A percentile compares a stretch with the other conserved stretches of the same genome.
Evolutionary conservation across 108 stramenopile genomes (phyloP).

Genomic region (Skeletonema potamos): DNA sequence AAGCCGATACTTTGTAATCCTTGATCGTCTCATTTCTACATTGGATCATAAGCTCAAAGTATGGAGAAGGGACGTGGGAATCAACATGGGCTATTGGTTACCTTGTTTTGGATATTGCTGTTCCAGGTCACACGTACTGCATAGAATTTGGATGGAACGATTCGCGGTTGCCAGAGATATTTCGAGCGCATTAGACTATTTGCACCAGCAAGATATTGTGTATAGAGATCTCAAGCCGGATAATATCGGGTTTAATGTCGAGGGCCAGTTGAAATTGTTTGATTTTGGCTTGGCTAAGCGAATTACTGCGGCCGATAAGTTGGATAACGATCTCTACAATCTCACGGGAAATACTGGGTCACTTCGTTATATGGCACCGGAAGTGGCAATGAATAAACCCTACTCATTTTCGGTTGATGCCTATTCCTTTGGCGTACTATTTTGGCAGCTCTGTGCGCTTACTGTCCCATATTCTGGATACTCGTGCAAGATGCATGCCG

Average conservation of each 20-base stretch:
- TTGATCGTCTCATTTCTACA: constrained; percentile 71
- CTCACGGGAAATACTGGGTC: constrained; percentile 85
- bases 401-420: constrained; percentile 78
- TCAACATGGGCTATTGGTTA: constrained; percentile 60
- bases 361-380: constrained; percentile 80
- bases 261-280: neutral
- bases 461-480: constrained; percentile 77
- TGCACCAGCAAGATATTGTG: constrained; percentile 69
- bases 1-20: constrained; percentile 75
- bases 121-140: constrained; percentile 64
- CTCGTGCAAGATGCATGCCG: constrained; percentile 74
- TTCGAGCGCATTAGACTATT: constrained; percentile 76
- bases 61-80: constrained; percentile 71
- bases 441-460: constrained; percentile 85
- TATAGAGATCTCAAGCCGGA: constrained; percentile 67
- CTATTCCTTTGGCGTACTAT: constrained; percentile 85
- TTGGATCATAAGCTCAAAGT: constrained; percentile 73
- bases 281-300: constrained; percentile 1
- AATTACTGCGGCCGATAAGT: constrained; percentile 52
- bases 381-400: constrained; percentile 65
- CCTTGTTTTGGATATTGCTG: constrained; percentile 79
- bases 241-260: neutral
- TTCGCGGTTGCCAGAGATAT: constrained; percentile 66
- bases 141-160: constrained; percentile 78
- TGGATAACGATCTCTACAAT: constrained; percentile 69